Evolutionary conservation across 1,284 basidiomycete species (phyloP).

Genomic region (Cutaneotrichosporon cutaneum): DNA sequence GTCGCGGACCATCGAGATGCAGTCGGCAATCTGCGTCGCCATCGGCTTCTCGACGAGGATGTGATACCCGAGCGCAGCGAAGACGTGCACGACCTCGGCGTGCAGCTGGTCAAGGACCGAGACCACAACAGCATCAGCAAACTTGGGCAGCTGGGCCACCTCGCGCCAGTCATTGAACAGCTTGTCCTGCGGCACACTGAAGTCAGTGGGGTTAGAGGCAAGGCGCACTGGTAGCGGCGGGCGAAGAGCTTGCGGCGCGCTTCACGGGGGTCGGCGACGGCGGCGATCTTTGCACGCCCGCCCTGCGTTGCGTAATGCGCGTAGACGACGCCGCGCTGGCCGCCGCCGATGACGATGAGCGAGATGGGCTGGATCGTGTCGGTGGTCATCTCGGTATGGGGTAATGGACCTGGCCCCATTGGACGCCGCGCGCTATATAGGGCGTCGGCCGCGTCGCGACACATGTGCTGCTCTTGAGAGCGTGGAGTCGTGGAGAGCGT

Average conservation of each 20-base stretch:
- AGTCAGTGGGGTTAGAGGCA: not conserved
- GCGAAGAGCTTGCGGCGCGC: constrained; percentile 64
- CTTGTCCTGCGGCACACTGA: constrained; percentile 61
- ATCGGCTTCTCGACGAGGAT: constrained; percentile 88
- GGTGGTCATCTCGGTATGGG: constrained; percentile 12
- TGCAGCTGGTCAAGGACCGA: constrained; percentile 71
- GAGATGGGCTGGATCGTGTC: constrained; percentile 50
- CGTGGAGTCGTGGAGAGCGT: too few species aligned
- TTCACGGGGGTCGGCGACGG: constrained; percentile 75
- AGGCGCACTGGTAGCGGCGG: constrained; percentile 54
- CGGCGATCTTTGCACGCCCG: constrained; percentile 67
- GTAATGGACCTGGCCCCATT: not conserved
- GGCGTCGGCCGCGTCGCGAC: too few species aligned
- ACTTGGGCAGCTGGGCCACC: constrained; percentile 63
- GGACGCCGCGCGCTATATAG: too few species aligned
- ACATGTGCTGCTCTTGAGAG: too few species aligned
- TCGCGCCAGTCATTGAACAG: constrained; percentile 72
- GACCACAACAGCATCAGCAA: constrained; percentile 76
- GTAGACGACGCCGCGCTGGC: constrained; percentile 76
- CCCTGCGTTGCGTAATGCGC: constrained; percentile 65
- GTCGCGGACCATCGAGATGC: constrained; percentile 69
- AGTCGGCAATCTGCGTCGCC: constrained; percentile 70
- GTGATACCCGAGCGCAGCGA: constrained; percentile 75
- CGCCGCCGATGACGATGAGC: constrained; percentile 67
- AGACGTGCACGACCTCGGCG: constrained; percentile 67